phyloP scores from a whole-genome alignment of 2,329 filamentous ascomycete genomes.

The Pseudopyrenochaeta lycopersici region DNA sequence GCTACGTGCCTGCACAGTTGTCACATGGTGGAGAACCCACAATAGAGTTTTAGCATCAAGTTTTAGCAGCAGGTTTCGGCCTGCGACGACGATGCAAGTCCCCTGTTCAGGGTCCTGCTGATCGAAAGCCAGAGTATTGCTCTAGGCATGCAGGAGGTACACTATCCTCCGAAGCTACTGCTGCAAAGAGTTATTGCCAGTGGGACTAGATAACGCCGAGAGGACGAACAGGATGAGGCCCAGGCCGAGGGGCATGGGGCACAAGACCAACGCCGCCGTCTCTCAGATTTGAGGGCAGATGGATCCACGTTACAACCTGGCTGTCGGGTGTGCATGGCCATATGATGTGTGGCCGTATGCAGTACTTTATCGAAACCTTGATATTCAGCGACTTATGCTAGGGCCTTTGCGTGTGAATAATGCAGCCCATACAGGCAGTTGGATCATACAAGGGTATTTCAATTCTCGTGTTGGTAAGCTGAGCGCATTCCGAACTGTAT shows the following conservation, averaged over 20 bases:
- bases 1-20: slow-evolving; percentile 17
- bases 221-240: background rate
- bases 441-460: slow-evolving; percentile 16
- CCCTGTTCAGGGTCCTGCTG: background rate
- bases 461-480: slow-evolving; percentile 18
- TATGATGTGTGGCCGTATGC: slow-evolving; percentile 8
- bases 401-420: slow-evolving; percentile 9
- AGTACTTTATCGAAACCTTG: slow-evolving; percentile 29
- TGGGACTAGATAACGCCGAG: slow-evolving; percentile 17
- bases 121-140: slow-evolving; percentile 7
- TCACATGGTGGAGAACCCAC: slow-evolving; percentile 18
- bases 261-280: background rate
- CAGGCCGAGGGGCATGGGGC: background rate
- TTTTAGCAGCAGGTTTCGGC: slow-evolving; percentile 1
- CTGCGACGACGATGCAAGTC: slow-evolving; percentile 4
- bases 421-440: slow-evolving; percentile 16
- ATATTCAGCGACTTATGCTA: slow-evolving; percentile 14
- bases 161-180: slow-evolving; percentile 32
- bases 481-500: slow-evolving; percentile 8
- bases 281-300: slow-evolving; percentile 9
- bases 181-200: slow-evolving; percentile 26
- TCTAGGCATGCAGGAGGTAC: slow-evolving; percentile 19
- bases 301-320: slow-evolving; percentile 19
- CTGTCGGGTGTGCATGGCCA: slow-evolving; percentile 15
- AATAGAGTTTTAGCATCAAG: slow-evolving; percentile 8